These are phyloP conservation scores for Trichopus zeylanicus DNA, from an alignment of 116 monocot genomes.

Conservation along the genomic window DNA sequence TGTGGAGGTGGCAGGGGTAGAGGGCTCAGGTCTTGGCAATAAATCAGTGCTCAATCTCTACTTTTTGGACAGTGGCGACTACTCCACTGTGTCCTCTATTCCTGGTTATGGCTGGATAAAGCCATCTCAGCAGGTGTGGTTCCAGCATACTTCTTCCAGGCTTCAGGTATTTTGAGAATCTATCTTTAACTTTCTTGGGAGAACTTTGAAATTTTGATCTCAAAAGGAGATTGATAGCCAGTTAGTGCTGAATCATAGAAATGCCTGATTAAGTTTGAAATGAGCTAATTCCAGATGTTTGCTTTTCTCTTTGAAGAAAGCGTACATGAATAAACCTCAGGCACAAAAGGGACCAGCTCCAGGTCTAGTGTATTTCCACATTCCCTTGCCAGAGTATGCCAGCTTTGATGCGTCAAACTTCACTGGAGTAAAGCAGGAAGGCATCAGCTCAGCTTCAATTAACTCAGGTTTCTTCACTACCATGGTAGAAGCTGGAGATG, in stretches of 20 bases:
- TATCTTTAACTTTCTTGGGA: too few relatives aligned
- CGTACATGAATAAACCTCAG: slow-evolving; percentile 24
- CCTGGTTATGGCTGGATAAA: slow-evolving; percentile 69
- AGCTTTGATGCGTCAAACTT: slow-evolving; percentile 35
- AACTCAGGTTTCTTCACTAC: slow-evolving; percentile 70
- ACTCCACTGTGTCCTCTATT: slow-evolving; percentile 43
- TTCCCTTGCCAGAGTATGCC: slow-evolving; percentile 55
- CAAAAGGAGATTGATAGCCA: too few relatives aligned
- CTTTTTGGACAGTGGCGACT: slow-evolving; percentile 70
- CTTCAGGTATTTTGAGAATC: slow-evolving; percentile 34
- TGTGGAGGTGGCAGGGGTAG: slow-evolving; percentile 38
- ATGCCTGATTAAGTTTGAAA: too few relatives aligned
- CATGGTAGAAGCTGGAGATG: slow-evolving; percentile 54
- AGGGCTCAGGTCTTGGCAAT: slow-evolving; percentile 30
- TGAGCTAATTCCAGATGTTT: too few relatives aligned
- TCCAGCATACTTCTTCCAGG: slow-evolving; percentile 33
- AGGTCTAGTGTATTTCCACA: slow-evolving; percentile 65
- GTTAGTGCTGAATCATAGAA: too few relatives aligned
- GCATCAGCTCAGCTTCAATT: slow-evolving; percentile 45
- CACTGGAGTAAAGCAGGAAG: slow-evolving; percentile 48
- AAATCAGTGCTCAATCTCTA: slow-evolving; percentile 69
- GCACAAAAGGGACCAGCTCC: slow-evolving; percentile 42
- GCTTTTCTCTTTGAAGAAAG: slow-evolving; percentile 16
- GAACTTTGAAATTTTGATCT: too few relatives aligned
- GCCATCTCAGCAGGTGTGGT: slow-evolving; percentile 71